phyloP scores from a whole-genome alignment of 164 flowering plant genomes.

The Sextonia rubra region DNA sequence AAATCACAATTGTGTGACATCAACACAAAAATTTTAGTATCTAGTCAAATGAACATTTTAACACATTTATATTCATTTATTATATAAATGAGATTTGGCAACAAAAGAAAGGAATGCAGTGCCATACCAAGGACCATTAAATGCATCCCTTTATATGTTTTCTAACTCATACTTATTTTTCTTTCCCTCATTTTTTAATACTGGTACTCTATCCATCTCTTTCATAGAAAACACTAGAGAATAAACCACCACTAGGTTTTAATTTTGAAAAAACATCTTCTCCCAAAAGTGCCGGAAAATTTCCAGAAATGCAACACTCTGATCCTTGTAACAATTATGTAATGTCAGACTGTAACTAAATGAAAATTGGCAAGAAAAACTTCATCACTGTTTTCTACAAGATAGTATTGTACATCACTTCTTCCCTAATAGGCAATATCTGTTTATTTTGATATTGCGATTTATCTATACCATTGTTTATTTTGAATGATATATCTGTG shows the following conservation, averaged over 20 bases:
- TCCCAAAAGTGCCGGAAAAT: background rate
- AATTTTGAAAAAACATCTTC: no score
- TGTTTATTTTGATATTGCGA: no score
- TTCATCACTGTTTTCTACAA: background rate
- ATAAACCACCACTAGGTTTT: background rate
- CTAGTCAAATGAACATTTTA: background rate
- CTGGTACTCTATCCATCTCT: background rate
- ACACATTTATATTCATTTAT: background rate
- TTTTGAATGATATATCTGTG: background rate
- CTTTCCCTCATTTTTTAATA: background rate
- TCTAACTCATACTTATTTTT: no score
- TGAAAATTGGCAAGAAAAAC: background rate
- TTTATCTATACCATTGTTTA: no score
- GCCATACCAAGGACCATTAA: background rate
- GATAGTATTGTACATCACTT: no score
- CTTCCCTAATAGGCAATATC: no score
- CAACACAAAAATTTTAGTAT: background rate
- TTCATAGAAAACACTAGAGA: background rate
- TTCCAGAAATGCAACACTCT: background rate
- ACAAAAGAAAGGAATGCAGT: background rate
- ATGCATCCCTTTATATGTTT: background rate
- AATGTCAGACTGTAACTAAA: background rate
- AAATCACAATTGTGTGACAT: background rate
- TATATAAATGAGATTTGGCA: no score
- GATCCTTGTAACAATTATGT: background rate